A percentile compares a stretch with the other conserved stretches of the same genome.
Evolutionary conservation across 805 yeast species (phyloP).

Genomic region (Nakazawaea ernobii): DNA sequence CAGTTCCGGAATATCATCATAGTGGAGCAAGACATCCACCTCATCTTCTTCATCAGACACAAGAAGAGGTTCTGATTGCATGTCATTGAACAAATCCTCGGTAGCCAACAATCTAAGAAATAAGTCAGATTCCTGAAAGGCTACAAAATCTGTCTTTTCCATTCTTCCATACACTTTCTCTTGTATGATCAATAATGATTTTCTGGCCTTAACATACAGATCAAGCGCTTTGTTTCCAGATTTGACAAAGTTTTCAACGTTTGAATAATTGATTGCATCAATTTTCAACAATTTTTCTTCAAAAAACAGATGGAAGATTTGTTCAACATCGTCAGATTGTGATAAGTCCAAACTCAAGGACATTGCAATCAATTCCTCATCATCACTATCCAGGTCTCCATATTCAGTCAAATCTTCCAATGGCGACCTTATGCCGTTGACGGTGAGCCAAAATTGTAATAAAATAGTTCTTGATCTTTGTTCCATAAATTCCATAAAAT

Average conservation of each 20-base stretch:
- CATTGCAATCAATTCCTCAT: conserved; percentile 20
- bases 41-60: background rate
- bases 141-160: conserved; percentile 46
- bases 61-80: background rate
- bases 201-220: conserved; percentile 49
- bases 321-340: conserved; percentile 46
- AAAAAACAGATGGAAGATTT: conserved; percentile 42
- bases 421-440: conserved; percentile 69
- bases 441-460: conserved; percentile 60
- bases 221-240: conserved; percentile 18
- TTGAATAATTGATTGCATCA: conserved; percentile 20
- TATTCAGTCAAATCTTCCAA: conserved; percentile 40
- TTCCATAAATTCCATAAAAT: conserved; percentile 53
- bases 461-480: conserved; percentile 37
- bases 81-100: conserved; percentile 16
- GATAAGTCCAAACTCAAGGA: conserved; percentile 33
- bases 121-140: conserved; percentile 53
- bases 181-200: conserved; percentile 56
- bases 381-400: conserved; percentile 24
- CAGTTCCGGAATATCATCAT: background rate
- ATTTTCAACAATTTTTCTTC: conserved; percentile 24
- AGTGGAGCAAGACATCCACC: background rate
- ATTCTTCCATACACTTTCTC: conserved; percentile 43
- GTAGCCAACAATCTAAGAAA: conserved; percentile 49
- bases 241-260: conserved; percentile 32